These are phyloP conservation scores for Stemphylium vesicarium DNA, from an alignment of 2,329 filamentous ascomycete genomes.

Conservation along the genomic window DNA sequence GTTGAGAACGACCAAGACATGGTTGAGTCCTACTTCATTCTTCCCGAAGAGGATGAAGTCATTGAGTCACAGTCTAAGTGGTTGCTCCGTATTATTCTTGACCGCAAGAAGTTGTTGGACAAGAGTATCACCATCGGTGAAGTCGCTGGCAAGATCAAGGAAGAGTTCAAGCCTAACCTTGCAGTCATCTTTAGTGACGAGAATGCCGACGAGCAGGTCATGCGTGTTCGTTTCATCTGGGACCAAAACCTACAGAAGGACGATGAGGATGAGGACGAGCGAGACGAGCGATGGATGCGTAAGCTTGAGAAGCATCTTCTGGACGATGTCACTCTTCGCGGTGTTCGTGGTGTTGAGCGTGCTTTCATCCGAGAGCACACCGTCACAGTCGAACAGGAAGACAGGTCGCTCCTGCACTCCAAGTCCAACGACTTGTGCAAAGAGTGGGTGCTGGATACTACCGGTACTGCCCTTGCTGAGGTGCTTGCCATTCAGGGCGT, in stretches of 20 bases:
- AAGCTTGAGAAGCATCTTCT: conserved; percentile 87
- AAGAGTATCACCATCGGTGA: conserved; percentile 92
- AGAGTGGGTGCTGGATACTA: conserved; percentile 96
- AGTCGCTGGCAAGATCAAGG: conserved; percentile 87
- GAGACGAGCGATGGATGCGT: conserved; percentile 77
- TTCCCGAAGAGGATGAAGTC: conserved; percentile 76
- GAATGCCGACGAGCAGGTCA: conserved; percentile 93
- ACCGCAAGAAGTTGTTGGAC: conserved; percentile 92
- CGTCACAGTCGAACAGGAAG: conserved; percentile 64
- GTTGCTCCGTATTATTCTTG: conserved; percentile 91
- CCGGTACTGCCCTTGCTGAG: conserved; percentile 82
- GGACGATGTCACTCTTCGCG: conserved; percentile 87
- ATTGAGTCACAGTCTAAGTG: conserved; percentile 79
- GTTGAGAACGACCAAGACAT: conserved; percentile 90
- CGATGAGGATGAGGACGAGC: conserved; percentile 80
- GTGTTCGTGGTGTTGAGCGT: conserved; percentile 85
- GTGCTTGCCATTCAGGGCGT: conserved; percentile 89
- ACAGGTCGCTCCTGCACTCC: conserved; percentile 75
- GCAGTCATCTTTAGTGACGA: conserved; percentile 97
- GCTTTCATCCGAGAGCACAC: conserved; percentile 78
- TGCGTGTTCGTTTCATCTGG: conserved; percentile 84
- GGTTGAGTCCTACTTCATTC: conserved; percentile 95
- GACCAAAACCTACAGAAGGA: conserved; percentile 64
- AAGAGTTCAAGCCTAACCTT: conserved; percentile 76
- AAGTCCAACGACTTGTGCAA: conserved; percentile 78